Evolutionary conservation across 2,329 filamentous ascomycete species (phyloP).

Genomic region (Colletotrichum truncatum): DNA sequence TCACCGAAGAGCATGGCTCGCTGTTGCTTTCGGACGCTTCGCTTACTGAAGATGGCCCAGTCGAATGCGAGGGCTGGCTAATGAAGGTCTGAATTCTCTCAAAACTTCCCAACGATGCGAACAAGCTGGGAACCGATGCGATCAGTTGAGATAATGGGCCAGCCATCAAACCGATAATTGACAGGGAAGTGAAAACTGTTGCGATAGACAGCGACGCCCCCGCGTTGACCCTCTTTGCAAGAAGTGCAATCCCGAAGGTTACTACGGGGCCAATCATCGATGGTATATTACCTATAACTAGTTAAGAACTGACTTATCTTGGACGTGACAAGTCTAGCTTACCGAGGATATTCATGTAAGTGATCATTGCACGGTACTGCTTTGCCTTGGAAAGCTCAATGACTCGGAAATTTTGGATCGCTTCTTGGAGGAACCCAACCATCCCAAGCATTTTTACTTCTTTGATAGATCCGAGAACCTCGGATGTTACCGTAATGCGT

Average conservation of each 20-base stretch:
- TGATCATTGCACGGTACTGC: constrained; percentile 31
- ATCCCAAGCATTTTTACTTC: constrained; percentile 44
- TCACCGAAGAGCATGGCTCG: too few species aligned
- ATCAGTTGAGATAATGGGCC: constrained; percentile 33
- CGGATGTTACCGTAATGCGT: constrained; percentile 37
- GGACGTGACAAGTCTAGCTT: accelerated
- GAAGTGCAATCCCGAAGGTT: constrained; percentile 35
- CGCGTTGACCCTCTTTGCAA: not conserved
- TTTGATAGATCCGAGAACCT: constrained; percentile 40
- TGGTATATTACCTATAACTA: constrained; percentile 22
- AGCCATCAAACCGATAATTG: constrained; percentile 35
- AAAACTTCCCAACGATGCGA: constrained; percentile 36
- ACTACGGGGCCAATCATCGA: constrained; percentile 28
- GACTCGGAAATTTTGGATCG: constrained; percentile 31
- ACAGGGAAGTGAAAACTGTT: constrained; percentile 35
- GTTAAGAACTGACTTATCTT: not conserved
- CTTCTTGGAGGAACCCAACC: constrained; percentile 25
- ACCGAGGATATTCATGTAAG: constrained; percentile 24
- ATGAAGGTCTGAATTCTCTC: constrained; percentile 34
- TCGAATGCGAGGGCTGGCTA: not conserved
- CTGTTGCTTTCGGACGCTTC: too few species aligned
- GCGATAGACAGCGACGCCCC: constrained; percentile 7
- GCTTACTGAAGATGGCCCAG: too few species aligned
- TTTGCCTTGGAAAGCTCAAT: constrained; percentile 33
- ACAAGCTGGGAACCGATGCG: constrained; percentile 32